Conservation (phyloP, 140 eudicot species). For the Stevia rebaudiana region DNA sequence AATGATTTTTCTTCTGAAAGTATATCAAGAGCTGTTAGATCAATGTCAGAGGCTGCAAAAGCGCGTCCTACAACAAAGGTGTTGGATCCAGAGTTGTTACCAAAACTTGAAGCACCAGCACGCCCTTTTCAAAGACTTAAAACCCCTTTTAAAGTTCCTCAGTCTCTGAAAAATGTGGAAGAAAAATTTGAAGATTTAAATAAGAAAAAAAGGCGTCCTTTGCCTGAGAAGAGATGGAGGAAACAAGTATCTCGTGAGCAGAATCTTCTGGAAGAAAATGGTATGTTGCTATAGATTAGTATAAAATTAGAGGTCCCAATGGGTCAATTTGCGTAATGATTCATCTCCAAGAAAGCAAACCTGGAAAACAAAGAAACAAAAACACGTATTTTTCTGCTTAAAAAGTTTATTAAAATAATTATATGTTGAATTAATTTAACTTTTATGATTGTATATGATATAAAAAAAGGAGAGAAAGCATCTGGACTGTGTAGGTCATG, state of each 20-base stretch:
- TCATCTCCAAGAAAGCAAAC: neutral
- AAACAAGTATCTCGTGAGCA: constrained; percentile 54
- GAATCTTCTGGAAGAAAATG: constrained; percentile 34
- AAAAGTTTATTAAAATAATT: neutral
- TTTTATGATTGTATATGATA: neutral
- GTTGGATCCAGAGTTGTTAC: constrained; percentile 60
- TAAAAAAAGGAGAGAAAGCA: neutral
- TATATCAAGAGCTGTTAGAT: constrained; percentile 67
- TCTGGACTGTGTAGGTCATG: neutral
- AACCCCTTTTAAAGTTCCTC: constrained; percentile 48
- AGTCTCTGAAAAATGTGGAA: constrained; percentile 32
- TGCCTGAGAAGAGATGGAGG: constrained; percentile 79
- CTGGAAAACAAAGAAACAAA: neutral
- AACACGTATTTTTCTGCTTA: neutral
- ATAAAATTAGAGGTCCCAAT: neutral
- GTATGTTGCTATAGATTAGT: constrained; percentile 34
- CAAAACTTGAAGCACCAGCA: constrained; percentile 71
- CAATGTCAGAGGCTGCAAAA: constrained; percentile 70
- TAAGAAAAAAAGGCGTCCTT: constrained; percentile 71
- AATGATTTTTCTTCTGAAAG: constrained; percentile 61
- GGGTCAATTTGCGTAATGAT: neutral
- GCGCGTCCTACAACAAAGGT: constrained; percentile 83
- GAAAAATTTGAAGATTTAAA: constrained; percentile 34
- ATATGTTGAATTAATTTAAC: neutral
- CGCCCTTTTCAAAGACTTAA: constrained; percentile 70